Conservation (phyloP, 108 stramenopile species). For the Poteriospumella lacustris region DNA sequence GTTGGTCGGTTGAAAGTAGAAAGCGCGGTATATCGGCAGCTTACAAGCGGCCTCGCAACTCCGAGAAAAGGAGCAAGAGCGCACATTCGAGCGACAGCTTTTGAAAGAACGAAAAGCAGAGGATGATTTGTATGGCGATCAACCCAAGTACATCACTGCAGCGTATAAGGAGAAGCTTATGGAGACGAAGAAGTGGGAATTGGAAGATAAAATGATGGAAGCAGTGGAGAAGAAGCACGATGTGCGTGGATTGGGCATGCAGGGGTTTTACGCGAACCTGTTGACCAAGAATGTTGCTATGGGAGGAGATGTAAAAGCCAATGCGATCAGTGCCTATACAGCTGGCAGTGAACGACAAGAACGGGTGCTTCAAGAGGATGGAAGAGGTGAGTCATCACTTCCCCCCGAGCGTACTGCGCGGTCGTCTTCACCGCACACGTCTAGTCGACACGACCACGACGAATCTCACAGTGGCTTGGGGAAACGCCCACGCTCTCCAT, state of each 20-base stretch:
- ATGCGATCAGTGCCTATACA: conserved; percentile 45
- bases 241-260: conserved; percentile 26
- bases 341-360: conserved; percentile 26
- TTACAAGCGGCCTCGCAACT: conserved; percentile 42
- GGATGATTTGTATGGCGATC: conserved; percentile 31
- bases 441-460: no score
- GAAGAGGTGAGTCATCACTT: no score
- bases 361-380: no score
- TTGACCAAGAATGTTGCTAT: conserved; percentile 55
- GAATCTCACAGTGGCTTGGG: no score
- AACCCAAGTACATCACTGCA: conserved; percentile 41
- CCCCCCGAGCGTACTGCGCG: no score
- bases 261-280: conserved; percentile 49
- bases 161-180: conserved; percentile 54
- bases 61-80: conserved; percentile 41
- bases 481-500: no score
- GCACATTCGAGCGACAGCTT: conserved; percentile 44
- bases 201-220: conserved; percentile 38
- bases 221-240: conserved; percentile 35
- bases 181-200: conserved; percentile 54
- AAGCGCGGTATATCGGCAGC: conserved; percentile 43
- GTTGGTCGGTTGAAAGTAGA: no score
- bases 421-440: no score
- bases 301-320: conserved; percentile 46
- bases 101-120: conserved; percentile 49